Conservation (phyloP, 2,329 filamentous ascomycete species). For the Diplodia seriata region DNA sequence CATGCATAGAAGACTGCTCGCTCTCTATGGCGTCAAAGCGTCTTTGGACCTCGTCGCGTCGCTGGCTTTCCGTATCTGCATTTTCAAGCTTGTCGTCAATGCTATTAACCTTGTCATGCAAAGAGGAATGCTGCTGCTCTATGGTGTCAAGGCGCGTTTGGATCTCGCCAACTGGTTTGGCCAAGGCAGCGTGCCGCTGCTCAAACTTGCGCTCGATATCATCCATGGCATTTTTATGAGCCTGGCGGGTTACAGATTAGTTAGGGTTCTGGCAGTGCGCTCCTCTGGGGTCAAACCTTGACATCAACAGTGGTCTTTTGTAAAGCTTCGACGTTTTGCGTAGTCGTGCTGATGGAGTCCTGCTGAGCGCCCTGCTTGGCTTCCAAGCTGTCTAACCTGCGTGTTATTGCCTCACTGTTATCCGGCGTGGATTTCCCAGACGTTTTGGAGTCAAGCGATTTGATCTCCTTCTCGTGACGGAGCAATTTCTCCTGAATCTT, state of each 20-base stretch:
- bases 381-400: background rate
- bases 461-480: background rate
- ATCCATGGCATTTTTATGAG: background rate
- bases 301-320: background rate
- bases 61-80: background rate
- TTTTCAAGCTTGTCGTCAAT: background rate
- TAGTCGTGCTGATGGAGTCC: background rate
- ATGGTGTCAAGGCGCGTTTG: background rate
- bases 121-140: background rate
- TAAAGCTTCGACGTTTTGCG: background rate
- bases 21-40: background rate
- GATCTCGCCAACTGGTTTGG: background rate
- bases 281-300: background rate
- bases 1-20: background rate
- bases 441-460: background rate
- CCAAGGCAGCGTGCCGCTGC: background rate
- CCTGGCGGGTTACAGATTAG: background rate
- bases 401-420: background rate
- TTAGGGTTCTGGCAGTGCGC: background rate
- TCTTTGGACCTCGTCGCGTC: background rate
- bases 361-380: background rate
- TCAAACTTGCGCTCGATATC: background rate
- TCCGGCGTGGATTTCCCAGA: background rate
- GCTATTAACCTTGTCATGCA: background rate
- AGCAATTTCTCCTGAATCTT: background rate